A percentile compares a stretch with the other conserved stretches of the same genome.
phyloP scores from a whole-genome alignment of 768 basidiomycete species.

The Mycena galopus region DNA sequence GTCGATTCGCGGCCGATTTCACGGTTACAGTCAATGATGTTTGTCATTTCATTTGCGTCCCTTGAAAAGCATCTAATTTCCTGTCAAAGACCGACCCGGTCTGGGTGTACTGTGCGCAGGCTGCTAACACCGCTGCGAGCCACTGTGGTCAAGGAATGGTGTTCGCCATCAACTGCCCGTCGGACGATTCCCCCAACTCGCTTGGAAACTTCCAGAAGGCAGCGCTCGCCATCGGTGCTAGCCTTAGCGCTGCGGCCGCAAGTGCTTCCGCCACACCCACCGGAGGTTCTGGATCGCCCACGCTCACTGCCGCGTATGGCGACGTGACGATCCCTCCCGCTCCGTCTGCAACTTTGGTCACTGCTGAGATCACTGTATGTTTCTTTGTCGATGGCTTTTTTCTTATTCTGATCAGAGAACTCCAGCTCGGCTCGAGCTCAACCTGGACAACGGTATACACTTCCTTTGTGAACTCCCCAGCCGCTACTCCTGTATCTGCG shows the following conservation, averaged over 20 bases:
- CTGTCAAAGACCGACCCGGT: conserved; percentile 61
- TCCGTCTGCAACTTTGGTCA: conserved; percentile 58
- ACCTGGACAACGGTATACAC: conserved; percentile 71
- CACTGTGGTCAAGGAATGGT: conserved; percentile 79
- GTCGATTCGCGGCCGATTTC: conserved; percentile 64
- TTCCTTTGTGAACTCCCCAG: conserved; percentile 68
- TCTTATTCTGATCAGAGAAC: not conserved
- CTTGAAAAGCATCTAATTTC: conserved; percentile 13
- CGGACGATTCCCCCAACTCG: conserved; percentile 66
- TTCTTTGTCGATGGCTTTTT: not conserved
- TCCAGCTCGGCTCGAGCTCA: conserved; percentile 40
- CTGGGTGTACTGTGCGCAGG: conserved; percentile 73
- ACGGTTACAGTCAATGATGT: conserved; percentile 57
- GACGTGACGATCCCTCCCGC: conserved; percentile 64
- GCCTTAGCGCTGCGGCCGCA: conserved; percentile 59
- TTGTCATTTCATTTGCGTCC: conserved; percentile 14
- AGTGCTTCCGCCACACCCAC: conserved; percentile 46
- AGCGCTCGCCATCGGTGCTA: conserved; percentile 67
- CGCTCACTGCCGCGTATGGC: conserved; percentile 62
- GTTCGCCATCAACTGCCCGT: conserved; percentile 73
- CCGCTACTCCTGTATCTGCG: conserved; percentile 63
- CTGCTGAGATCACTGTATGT: conserved; percentile 61
- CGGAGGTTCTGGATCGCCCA: conserved; percentile 40
- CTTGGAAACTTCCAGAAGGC: conserved; percentile 72
- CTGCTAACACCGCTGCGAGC: conserved; percentile 59